Percentiles rank a stretch among this genome's conserved stretches.
phyloP scores from a whole-genome alignment of 257 asterid genomes.

The Solanum paucissectum region DNA sequence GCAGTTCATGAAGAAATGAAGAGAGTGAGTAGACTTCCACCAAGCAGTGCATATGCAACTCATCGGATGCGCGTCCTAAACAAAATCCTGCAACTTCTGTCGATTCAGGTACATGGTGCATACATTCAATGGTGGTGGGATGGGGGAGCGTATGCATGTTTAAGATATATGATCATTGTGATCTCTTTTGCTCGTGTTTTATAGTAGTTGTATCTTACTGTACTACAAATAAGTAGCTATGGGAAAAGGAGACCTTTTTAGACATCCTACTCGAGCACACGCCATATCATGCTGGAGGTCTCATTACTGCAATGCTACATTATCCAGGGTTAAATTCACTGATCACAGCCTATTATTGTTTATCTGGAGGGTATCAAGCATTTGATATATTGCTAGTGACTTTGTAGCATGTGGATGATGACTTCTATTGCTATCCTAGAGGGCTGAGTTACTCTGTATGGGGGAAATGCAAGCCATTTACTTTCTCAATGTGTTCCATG shows the following conservation, averaged over 20 bases:
- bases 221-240: not conserved
- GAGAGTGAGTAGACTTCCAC: constrained; percentile 44
- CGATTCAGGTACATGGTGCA: constrained; percentile 36
- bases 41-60: constrained; percentile 52
- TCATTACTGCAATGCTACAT: not conserved
- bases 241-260: not conserved
- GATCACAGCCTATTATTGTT: not conserved
- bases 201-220: not conserved
- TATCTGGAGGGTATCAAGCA: not conserved
- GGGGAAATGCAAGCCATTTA: not conserved
- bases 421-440: not conserved
- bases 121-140: not conserved
- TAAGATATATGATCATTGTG: not conserved
- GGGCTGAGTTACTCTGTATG: not conserved
- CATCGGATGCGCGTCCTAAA: constrained; percentile 65
- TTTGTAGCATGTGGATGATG: not conserved
- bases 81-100: constrained; percentile 53
- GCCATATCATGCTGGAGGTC: not conserved
- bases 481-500: not conserved
- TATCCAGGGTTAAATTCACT: not conserved
- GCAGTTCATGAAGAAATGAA: constrained; percentile 46
- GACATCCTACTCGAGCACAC: not conserved
- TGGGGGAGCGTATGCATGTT: not conserved
- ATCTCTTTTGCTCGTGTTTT: not conserved
- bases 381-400: not conserved